A percentile compares a stretch with the other conserved stretches of the same genome.
Conservation (phyloP, 2,329 filamentous ascomycete species). For the Aspergillus sojae region DNA sequence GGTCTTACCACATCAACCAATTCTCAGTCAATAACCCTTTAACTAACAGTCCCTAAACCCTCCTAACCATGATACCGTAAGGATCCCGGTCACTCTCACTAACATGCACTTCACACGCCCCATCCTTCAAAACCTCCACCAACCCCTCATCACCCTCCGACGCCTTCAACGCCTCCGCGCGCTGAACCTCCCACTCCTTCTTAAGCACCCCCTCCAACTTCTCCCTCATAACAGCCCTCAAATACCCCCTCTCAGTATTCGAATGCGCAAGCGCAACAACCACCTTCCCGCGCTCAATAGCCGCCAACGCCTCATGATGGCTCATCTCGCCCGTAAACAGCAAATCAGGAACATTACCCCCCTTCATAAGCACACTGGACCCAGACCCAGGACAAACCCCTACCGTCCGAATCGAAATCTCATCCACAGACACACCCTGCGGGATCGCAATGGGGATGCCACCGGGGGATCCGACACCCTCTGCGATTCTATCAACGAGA, state of each 20-base stretch:
- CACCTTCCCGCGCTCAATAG: slow-evolving; percentile 78
- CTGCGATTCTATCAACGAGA: slow-evolving; percentile 65
- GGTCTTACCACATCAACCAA: background rate
- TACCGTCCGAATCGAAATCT: slow-evolving; percentile 66
- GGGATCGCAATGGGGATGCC: slow-evolving; percentile 67
- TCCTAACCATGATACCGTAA: slow-evolving; percentile 69
- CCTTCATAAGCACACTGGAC: slow-evolving; percentile 68
- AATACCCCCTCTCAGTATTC: slow-evolving; percentile 85
- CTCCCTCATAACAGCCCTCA: slow-evolving; percentile 69
- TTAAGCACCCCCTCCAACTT: slow-evolving; percentile 64
- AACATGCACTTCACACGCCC: slow-evolving; percentile 66
- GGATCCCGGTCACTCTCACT: slow-evolving; percentile 85
- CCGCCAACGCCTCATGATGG: slow-evolving; percentile 87
- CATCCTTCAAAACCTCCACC: slow-evolving; percentile 55
- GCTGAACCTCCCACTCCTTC: slow-evolving; percentile 55
- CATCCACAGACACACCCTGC: slow-evolving; percentile 57
- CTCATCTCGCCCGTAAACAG: slow-evolving; percentile 90
- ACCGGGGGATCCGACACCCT: slow-evolving; percentile 67
- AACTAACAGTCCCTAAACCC: background rate
- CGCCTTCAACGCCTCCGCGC: slow-evolving; percentile 44
- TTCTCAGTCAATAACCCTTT: background rate
- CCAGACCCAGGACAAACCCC: slow-evolving; percentile 92
- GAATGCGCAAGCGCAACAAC: slow-evolving; percentile 89
- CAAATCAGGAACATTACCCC: slow-evolving; percentile 64
- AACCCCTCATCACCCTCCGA: slow-evolving; percentile 38